Evolutionary conservation across 192 early-diverging fungal species (phyloP).

Genomic region (Backusella macrospora): DNA sequence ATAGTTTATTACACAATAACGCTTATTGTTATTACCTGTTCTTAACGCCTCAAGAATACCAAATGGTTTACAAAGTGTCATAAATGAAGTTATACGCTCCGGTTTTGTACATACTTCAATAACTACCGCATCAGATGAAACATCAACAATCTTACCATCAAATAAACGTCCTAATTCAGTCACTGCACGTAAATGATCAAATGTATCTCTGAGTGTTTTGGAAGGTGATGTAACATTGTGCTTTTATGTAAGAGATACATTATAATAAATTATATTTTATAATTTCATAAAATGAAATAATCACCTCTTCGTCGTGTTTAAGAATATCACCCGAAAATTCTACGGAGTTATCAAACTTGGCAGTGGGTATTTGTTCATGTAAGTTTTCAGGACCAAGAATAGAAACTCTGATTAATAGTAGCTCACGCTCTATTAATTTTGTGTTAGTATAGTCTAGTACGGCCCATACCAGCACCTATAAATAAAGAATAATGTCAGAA

Average conservation of each 20-base stretch:
- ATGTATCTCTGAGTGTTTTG: slow-evolving; percentile 48
- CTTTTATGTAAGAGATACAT: neutral
- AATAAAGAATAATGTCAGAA: neutral
- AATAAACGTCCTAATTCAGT: slow-evolving; percentile 83
- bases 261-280: neutral
- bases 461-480: slow-evolving; percentile 86
- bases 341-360: slow-evolving; percentile 29
- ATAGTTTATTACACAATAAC: neutral
- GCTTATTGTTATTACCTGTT: slow-evolving; percentile 55
- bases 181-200: slow-evolving; percentile 71
- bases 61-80: slow-evolving; percentile 91
- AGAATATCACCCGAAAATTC: slow-evolving; percentile 28
- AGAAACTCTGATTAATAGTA: slow-evolving; percentile 90
- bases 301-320: slow-evolving; percentile 21
- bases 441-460: slow-evolving; percentile 94
- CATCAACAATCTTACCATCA: slow-evolving; percentile 86
- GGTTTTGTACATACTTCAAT: slow-evolving; percentile 88
- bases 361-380: slow-evolving; percentile 50
- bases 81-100: slow-evolving; percentile 85
- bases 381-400: slow-evolving; percentile 68
- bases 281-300: neutral
- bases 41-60: slow-evolving; percentile 93
- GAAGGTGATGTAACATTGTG: slow-evolving; percentile 32
- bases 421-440: slow-evolving; percentile 87
- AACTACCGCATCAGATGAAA: slow-evolving; percentile 77